These are phyloP conservation scores for Aspergillus nidulans DNA, from an alignment of 495 filamentous ascomycete genomes.

Conservation along the genomic window DNA sequence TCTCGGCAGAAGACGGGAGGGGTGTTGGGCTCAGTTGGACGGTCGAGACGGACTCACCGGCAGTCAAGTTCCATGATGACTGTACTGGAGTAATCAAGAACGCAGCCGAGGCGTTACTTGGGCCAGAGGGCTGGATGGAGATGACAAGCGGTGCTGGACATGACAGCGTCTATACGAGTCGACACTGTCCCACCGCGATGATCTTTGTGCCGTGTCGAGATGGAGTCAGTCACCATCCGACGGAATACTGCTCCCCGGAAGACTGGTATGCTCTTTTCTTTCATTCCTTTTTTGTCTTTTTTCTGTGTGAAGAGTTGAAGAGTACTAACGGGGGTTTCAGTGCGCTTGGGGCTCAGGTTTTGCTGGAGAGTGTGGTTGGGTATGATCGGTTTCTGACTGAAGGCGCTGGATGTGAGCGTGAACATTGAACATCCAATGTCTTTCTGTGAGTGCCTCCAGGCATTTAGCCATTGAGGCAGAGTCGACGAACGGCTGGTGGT, in stretches of 20 bases:
- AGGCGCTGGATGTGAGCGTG: not conserved
- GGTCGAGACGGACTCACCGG: constrained; percentile 56
- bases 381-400: constrained; percentile 19
- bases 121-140: constrained; percentile 31
- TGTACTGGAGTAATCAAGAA: constrained; percentile 57
- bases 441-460: too few relatives aligned
- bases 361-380: constrained; percentile 33
- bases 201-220: constrained; percentile 60
- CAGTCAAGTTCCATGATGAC: constrained; percentile 58
- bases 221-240: constrained; percentile 60
- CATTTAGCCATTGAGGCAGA: too few relatives aligned
- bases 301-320: not conserved
- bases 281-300: not conserved
- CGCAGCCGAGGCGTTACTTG: constrained; percentile 48
- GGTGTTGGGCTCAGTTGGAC: constrained; percentile 46
- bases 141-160: constrained; percentile 55
- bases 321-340: constrained; percentile 16
- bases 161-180: constrained; percentile 56
- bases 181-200: constrained; percentile 55
- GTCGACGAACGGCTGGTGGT: too few relatives aligned
- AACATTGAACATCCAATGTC: too few relatives aligned
- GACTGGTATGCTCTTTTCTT: constrained; percentile 43
- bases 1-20: constrained; percentile 46
- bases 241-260: constrained; percentile 51
- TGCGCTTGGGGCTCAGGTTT: constrained; percentile 31